A percentile compares a stretch with the other conserved stretches of the same genome.
phyloP scores from a whole-genome alignment of 2,329 filamentous ascomycete genomes.

The Arthrinium puccinioides region DNA sequence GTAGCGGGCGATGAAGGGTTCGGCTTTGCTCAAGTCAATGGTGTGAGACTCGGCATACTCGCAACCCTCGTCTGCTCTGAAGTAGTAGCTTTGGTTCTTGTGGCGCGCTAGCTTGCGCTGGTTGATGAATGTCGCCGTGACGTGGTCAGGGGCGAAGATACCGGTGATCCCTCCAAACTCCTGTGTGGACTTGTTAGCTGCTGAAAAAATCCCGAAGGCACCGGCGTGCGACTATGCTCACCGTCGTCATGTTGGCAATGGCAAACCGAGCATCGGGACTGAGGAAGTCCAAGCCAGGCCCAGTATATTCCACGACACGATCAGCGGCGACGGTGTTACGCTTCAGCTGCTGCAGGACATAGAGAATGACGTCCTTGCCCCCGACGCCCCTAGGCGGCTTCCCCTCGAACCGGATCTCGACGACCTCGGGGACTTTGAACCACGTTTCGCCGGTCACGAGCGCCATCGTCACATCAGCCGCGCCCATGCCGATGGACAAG shows the following conservation, averaged over 20 bases:
- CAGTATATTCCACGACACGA: constrained; percentile 36
- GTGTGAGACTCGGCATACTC: constrained; percentile 26
- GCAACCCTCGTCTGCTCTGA: constrained; percentile 29
- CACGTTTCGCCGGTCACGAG: constrained; percentile 38
- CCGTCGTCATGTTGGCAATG: constrained; percentile 38
- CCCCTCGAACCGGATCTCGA: constrained; percentile 31
- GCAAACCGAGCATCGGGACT: constrained; percentile 36
- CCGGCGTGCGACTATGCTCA: constrained; percentile 7
- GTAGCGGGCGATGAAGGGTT: constrained; percentile 30
- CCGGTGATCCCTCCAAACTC: constrained; percentile 37
- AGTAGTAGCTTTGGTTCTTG: constrained; percentile 27
- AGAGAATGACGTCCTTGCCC: constrained; percentile 38
- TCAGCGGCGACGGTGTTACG: constrained; percentile 37
- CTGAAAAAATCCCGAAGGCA: too few relatives aligned
- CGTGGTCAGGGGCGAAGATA: constrained; percentile 31
- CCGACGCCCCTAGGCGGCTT: constrained; percentile 27
- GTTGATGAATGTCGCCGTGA: constrained; percentile 26
- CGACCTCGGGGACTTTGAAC: constrained; percentile 36
- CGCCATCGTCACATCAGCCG: constrained; percentile 35
- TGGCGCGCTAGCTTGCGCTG: constrained; percentile 24
- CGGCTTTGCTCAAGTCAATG: constrained; percentile 30
- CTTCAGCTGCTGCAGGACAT: constrained; percentile 34
- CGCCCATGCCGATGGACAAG: constrained; percentile 36
- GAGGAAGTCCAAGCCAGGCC: constrained; percentile 29
- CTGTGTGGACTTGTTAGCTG: too few relatives aligned